Base-by-base conservation (phyloP, 306 rosid species). In the Trichosanthes truncata region DNA sequence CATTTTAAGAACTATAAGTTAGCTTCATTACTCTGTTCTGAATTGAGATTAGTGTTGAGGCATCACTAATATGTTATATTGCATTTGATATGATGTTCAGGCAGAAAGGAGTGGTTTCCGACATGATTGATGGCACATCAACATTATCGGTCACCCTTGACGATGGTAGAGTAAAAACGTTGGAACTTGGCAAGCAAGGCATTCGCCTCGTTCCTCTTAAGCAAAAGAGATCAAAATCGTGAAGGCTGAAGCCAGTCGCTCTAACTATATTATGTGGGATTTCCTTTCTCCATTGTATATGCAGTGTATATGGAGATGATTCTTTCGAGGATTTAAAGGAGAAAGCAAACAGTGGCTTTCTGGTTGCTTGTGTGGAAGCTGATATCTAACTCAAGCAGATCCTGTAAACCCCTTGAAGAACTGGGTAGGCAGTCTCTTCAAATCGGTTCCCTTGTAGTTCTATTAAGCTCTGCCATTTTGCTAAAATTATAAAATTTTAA, bases 131-230 rank as follows among this genome's bases (percentile, higher is more conserved):
- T 65, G 98, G 97, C 71, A 78, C 96, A 8, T 82, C 97, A 5
- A 84, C 86, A 38, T 62, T 93, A 65, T 78, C 91, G n/a, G 97
- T 93, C 59, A 88, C 92, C 77, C 81, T 90, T 10, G 99, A 93
- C 40, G 97, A 96, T 7, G 92, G 93, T 74, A 85, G 85, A 73
- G 87, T 88, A 78, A 89, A 86, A 83, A 80, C 79, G 57, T 68
- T 90, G 81, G 97, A 96, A 76, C 97, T 96, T 65, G 89, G 91
- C 60, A 89, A 92, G 79, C 96, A 90, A 88, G 98, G 96, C n/a
- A 86, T 87, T 62, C 96, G 96, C 23, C 91, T 94, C 40, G 91
- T 92, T 80, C 89, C 93, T 49, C 93, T 92, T 81, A 87, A 91
- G 86, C 89, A 85, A 85, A 96, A 93, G 89, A 88, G 97, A 79